Evolutionary conservation across 495 filamentous ascomycete species (phyloP), one percentile per base, ranked within the genome.

Genomic region (Talaromyces ruber): DNA sequence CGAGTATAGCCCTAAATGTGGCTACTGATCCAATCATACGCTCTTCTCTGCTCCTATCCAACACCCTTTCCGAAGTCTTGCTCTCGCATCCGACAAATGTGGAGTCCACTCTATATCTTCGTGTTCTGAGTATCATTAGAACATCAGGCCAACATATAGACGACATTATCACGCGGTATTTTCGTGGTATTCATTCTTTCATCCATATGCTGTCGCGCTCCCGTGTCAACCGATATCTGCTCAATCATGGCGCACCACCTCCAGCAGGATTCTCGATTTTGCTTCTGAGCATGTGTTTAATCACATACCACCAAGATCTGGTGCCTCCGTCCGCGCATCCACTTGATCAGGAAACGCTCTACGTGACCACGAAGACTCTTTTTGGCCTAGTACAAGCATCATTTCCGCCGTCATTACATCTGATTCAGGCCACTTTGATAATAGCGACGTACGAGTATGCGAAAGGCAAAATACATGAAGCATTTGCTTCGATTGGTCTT

Each of bases 341-440:
- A 16, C 37, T 67, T 28, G 65, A 70, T 56, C 65, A 64, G 11
- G 60, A 65, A 32, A 64, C 71, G 2, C 59, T 79, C 1, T 72
- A 77, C 67, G 50, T 77, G 9, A 58, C 72, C 2, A 66, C 69
- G 11, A 75, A 69, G 54, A 65, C 70, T 8, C 62, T 79, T 8
- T 70, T 74, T 25, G 68, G 71, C 3, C 74, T 77, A 56, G 66
- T 68, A 8, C 72, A 73, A 58, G 66, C 64, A 25, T 65, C 66
- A 24, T 63, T 64, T n/a, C 62, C 67, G 16, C 65, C 67, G 2
- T 72, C 71, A 1, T 37, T 74, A 12, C 61, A 64, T 55, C 68
- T 79, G 3, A 68, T 76, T 47, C 76, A 79, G 61, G 71, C 72
- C 16, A 67, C 70, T 9, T 62, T 72, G 7, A 56, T 77, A 6